A percentile compares a stretch with the other conserved stretches of the same genome.
These are phyloP conservation scores for Podospora fimiseda DNA, from an alignment of 495 filamentous ascomycete species.

Conservation along the genomic window DNA sequence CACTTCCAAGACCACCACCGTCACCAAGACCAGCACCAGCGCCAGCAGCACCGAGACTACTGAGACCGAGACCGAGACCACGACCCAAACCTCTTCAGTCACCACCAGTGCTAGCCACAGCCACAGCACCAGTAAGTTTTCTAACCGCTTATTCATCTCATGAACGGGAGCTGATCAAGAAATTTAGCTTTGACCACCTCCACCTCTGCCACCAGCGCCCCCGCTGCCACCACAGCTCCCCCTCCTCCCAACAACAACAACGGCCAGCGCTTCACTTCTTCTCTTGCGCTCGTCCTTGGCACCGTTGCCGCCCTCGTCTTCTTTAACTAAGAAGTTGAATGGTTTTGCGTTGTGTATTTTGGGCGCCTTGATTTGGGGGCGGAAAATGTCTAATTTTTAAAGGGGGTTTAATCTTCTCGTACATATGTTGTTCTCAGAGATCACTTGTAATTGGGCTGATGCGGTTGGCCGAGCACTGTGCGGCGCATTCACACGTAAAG, in stretches of 20 bases:
- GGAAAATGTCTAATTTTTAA: background rate
- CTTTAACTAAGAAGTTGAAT: conserved; percentile 30
- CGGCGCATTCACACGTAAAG: background rate
- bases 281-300: conserved; percentile 30
- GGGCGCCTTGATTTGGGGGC: background rate
- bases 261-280: conserved; percentile 29
- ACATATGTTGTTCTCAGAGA: conserved; percentile 13
- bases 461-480: background rate
- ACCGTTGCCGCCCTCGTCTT: conserved; percentile 30
- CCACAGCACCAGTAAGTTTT: too few relatives aligned
- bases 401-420: conserved; percentile 13
- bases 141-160: too few relatives aligned
- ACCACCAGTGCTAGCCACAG: conserved; percentile 17
- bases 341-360: conserved; percentile 1
- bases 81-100: conserved; percentile 12
- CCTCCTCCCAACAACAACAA: conserved; percentile 21
- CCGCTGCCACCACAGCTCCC: conserved; percentile 12
- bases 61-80: conserved; percentile 19
- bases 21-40: conserved; percentile 17
- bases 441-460: conserved; percentile 4
- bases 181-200: too few relatives aligned
- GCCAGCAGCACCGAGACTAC: conserved; percentile 8
- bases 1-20: conserved; percentile 21
- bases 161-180: too few relatives aligned
- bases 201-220: conserved; percentile 17